Conservation (phyloP, 1,284 basidiomycete species). For the Volvariella surrecta region DNA sequence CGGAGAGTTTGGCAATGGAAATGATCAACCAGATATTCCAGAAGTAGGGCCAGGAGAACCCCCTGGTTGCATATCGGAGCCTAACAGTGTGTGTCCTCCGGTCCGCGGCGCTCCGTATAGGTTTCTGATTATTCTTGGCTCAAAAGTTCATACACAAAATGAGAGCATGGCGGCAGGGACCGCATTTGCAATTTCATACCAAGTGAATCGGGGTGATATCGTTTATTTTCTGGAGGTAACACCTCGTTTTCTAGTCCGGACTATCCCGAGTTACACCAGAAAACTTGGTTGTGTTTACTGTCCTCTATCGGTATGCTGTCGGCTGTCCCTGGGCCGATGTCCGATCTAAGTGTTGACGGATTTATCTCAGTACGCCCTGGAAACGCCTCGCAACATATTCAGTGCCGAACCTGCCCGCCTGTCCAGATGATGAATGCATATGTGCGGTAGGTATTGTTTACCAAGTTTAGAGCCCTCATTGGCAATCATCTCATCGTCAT, state of each 20-base stretch:
- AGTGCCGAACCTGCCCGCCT: slow-evolving; percentile 38
- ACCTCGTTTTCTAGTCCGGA: slow-evolving; percentile 2
- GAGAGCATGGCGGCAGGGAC: slow-evolving; percentile 33
- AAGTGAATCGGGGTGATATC: slow-evolving; percentile 14
- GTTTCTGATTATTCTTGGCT: too few relatives aligned
- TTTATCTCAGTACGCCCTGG: slow-evolving; percentile 37
- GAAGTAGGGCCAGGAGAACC: slow-evolving; percentile 1
- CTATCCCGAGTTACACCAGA: slow-evolving; percentile 16
- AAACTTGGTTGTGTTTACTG: slow-evolving; percentile 19
- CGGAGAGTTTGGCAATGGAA: slow-evolving; percentile 31
- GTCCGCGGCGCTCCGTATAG: too few relatives aligned
- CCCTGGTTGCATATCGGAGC: slow-evolving; percentile 25
- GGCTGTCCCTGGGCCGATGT: background rate
- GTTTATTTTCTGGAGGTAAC: background rate
- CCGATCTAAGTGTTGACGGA: background rate
- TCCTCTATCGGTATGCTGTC: slow-evolving; percentile 14
- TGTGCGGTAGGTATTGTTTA: slow-evolving; percentile 31
- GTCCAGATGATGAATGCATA: slow-evolving; percentile 37
- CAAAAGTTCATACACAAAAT: slow-evolving; percentile 33
- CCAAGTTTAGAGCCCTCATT: background rate
- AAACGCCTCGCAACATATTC: slow-evolving; percentile 33
- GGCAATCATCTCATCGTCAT: slow-evolving; percentile 1
- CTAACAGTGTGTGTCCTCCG: slow-evolving; percentile 26
- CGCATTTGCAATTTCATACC: slow-evolving; percentile 38
- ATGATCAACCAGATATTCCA: slow-evolving; percentile 22